Percentiles rank a stretch among this genome's conserved stretches.
Evolutionary conservation across 257 asterid species (phyloP).

Genomic region (Nicotiana knightiana): DNA sequence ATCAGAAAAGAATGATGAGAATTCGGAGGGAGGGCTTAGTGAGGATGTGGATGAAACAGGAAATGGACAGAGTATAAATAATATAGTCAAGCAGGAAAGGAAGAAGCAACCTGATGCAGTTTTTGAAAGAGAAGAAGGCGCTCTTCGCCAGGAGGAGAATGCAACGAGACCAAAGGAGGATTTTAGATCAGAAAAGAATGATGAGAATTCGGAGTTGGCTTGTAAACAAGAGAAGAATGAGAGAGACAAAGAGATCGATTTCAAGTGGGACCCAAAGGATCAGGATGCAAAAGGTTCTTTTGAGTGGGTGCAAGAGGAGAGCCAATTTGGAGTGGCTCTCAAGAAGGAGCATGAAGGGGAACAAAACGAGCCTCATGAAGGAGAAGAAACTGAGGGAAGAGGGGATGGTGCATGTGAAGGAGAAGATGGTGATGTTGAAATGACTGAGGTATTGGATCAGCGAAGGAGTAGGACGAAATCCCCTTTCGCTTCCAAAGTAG

Average conservation of each 20-base stretch:
- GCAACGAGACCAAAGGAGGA: slow-evolving; percentile 20
- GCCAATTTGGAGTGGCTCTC: slow-evolving; percentile 14
- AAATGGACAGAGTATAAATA: slow-evolving; percentile 20
- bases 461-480: slow-evolving; percentile 12
- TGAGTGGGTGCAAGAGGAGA: slow-evolving; percentile 26
- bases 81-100: slow-evolving; percentile 25
- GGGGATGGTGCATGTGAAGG: slow-evolving; percentile 13
- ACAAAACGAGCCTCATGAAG: slow-evolving; percentile 18
- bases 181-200: slow-evolving; percentile 12
- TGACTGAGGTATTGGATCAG: slow-evolving; percentile 18
- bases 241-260: slow-evolving; percentile 15
- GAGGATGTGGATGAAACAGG: slow-evolving; percentile 26
- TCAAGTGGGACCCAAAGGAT: slow-evolving; percentile 11
- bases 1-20: slow-evolving; percentile 15
- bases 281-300: slow-evolving; percentile 21
- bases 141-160: slow-evolving; percentile 10
- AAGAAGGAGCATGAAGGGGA: slow-evolving; percentile 17
- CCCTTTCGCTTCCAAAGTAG: slow-evolving; percentile 6
- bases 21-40: slow-evolving; percentile 1
- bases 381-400: slow-evolving; percentile 24
- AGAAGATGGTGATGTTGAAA: slow-evolving; percentile 20
- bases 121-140: slow-evolving; percentile 19
- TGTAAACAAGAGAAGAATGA: slow-evolving; percentile 22
- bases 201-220: slow-evolving; percentile 19
- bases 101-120: slow-evolving; percentile 25